Conservation (phyloP, 257 asterid genomes). For the Eustoma russellianum region DNA sequence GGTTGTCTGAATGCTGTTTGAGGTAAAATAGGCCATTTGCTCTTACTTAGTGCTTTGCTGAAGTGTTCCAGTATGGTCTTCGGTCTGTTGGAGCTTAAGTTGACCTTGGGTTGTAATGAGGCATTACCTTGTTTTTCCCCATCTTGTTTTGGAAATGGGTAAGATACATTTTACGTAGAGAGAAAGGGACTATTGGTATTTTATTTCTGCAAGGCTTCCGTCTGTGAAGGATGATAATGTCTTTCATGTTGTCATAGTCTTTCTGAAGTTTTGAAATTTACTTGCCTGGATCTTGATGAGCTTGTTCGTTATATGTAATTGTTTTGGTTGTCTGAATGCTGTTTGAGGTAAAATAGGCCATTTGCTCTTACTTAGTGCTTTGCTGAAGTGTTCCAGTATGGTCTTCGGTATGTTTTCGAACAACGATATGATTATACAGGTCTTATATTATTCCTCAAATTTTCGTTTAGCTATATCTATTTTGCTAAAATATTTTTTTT, state of each 20-base stretch:
- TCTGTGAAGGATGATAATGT: no score
- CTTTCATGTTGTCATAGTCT: no score
- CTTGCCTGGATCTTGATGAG: not conserved
- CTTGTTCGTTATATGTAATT: not conserved
- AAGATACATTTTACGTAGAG: no score
- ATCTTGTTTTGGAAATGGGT: no score
- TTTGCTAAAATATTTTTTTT: no score
- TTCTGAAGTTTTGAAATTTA: no score
- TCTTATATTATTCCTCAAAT: no score
- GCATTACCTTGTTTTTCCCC: no score
- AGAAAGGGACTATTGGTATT: no score
- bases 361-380: not conserved
- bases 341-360: not conserved
- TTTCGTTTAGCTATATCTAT: no score
- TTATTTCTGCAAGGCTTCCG: no score
- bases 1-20: not conserved
- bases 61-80: not conserved
- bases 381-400: not conserved
- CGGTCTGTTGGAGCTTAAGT: not conserved
- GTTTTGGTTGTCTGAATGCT: not conserved
- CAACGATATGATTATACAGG: no score
- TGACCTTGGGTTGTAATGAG: not conserved
- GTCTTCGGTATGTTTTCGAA: not conserved
- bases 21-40: not conserved
- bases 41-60: not conserved